phyloP scores from a whole-genome alignment of 768 basidiomycete genomes.

The Collybiopsis confluens region DNA sequence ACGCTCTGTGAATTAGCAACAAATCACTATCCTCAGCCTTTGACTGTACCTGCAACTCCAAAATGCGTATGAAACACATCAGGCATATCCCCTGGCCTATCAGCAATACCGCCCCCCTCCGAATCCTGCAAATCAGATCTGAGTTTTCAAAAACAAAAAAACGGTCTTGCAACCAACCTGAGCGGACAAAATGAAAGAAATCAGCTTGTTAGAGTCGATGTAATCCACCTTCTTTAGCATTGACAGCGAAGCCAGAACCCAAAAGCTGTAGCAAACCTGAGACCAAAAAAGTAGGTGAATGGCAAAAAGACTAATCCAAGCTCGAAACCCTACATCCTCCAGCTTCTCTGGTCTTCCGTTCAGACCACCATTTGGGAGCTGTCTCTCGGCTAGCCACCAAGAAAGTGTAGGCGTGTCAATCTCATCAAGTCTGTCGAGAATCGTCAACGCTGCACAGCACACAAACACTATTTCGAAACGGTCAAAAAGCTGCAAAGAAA shows the following conservation, averaged over 20 bases:
- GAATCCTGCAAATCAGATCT: constrained; percentile 54
- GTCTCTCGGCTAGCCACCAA: constrained; percentile 94
- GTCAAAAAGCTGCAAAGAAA: not conserved
- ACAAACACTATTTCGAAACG: constrained; percentile 88
- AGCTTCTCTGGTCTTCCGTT: constrained; percentile 98
- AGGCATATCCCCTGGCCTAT: constrained; percentile 87
- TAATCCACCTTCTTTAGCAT: constrained; percentile 80
- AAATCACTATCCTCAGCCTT: not conserved
- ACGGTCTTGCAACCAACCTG: constrained; percentile 48
- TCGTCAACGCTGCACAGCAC: constrained; percentile 82
- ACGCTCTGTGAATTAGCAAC: not conserved
- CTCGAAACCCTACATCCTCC: constrained; percentile 70
- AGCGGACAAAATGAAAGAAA: constrained; percentile 80
- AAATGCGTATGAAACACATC: constrained; percentile 98
- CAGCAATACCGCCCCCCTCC: constrained; percentile 90
- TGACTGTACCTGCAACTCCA: constrained; percentile 70
- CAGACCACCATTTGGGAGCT: constrained; percentile 88
- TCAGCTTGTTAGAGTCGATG: constrained; percentile 82
- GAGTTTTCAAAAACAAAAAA: not conserved
- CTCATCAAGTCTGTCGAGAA: constrained; percentile 77
- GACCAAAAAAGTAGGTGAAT: not conserved
- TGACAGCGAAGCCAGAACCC: constrained; percentile 86
- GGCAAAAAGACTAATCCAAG: not conserved
- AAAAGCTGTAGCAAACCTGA: constrained; percentile 96
- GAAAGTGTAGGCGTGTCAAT: constrained; percentile 76